These are phyloP conservation scores for Boletus sp. DNA, from an alignment of 1,284 basidiomycete genomes.

Conservation along the genomic window DNA sequence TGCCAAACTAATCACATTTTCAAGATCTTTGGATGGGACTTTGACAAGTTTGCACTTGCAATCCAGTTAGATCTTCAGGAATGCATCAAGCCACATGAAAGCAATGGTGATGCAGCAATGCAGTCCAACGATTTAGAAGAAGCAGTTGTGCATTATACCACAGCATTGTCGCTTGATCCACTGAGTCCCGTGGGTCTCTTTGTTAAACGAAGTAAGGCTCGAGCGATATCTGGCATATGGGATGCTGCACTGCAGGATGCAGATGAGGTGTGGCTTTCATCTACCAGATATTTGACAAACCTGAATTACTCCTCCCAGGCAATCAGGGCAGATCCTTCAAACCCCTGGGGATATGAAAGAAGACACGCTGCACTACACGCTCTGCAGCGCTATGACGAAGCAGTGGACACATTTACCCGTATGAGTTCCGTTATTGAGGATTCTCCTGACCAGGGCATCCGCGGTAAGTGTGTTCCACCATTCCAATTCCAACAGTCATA, in stretches of 20 bases:
- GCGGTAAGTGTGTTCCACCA: not conserved
- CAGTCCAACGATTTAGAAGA: not conserved
- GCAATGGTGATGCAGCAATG: not conserved
- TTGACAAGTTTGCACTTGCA: not conserved
- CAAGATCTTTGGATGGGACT: constrained; percentile 9
- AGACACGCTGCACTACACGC: not conserved
- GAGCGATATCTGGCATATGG: not conserved
- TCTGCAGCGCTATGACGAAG: constrained; percentile 1
- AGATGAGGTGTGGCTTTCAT: not conserved
- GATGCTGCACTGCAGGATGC: constrained; percentile 3
- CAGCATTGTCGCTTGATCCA: constrained; percentile 8
- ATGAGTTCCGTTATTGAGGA: constrained; percentile 3
- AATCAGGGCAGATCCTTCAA: not conserved
- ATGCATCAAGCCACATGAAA: not conserved
- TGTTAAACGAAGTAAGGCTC: constrained; percentile 17
- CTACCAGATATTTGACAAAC: not conserved
- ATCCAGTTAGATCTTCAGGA: not conserved
- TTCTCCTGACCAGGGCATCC: not conserved
- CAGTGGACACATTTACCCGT: not conserved
- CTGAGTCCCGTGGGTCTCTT: constrained; percentile 4
- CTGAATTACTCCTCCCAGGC: not conserved
- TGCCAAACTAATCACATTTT: not conserved
- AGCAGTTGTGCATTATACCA: constrained; percentile 3
- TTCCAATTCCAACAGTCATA: not conserved
- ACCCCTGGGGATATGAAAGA: constrained; percentile 7